Evolutionary conservation across 768 basidiomycete genomes (phyloP), one percentile per base, ranked within the genome.

Genomic region (Cyclocybe aegerita): DNA sequence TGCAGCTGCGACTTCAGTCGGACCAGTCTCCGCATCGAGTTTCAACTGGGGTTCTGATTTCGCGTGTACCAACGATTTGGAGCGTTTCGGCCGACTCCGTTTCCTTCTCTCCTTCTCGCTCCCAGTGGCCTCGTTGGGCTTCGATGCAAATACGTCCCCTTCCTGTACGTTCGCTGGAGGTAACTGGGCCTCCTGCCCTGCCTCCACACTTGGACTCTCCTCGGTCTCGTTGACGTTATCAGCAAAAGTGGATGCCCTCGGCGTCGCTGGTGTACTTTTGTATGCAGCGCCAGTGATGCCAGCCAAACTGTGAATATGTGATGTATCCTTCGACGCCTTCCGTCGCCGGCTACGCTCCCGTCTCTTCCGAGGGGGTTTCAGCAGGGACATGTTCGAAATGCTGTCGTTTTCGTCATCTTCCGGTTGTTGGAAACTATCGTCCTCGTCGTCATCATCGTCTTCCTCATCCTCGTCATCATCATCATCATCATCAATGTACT

Each of bases 361-460:
- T 35, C 46, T 53, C 36, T 52, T 50, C 29, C 59, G 54, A 29
- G 59, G 61, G 32, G 66, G 60, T 52, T 64, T 55, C 34, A 64
- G 53, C 35, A 65, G 46, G 11, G 62, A 51, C 42, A 65, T 48
- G n/a, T 61, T 59, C 8, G 58, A 58, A n/a, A 65, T 46, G 32
- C 64, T 65, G 42, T 63, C 64, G 31, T 57, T 50, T 36, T 63
- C 63, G 7, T 58, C 58, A 12, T 58, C 61, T 9, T 53, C 54
- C 17, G 58, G 49, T 4, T 36, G 38, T 32, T 49, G 62, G 2
- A 39, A 43, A 12, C 39, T 56, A 7, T 59, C 60, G n/a, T 46
- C 55, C 6, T 53, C 51, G 9, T 57, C 49, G 9, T 57, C 53
- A 38, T 50, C 43, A 12, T 54, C 52, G 15, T 56, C 55, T 9